Evolutionary conservation across 176 grass and related monocot species (phyloP).

Genomic region (Oryza punctata): DNA sequence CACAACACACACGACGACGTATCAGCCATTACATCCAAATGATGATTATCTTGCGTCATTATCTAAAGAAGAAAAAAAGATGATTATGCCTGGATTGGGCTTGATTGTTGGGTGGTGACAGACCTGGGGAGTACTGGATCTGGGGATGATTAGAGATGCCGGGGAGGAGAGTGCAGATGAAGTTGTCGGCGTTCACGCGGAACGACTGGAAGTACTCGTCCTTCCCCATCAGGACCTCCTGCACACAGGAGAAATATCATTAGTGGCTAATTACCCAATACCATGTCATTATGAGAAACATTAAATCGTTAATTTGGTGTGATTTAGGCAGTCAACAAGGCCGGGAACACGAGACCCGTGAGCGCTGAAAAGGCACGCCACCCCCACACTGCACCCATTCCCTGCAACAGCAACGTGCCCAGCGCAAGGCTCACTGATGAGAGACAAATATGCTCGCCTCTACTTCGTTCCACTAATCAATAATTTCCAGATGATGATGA

Average conservation of each 20-base stretch:
- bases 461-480: conserved; percentile 23
- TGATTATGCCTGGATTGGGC: not conserved
- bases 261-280: not conserved
- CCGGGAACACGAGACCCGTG: conserved; percentile 3
- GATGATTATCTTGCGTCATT: no score
- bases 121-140: conserved; percentile 87
- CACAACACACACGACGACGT: not conserved
- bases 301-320: not conserved
- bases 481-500: not conserved
- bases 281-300: not conserved
- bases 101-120: not conserved
- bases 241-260: not conserved
- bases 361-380: not conserved
- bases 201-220: conserved; percentile 86
- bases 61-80: no score
- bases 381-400: not conserved
- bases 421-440: not conserved
- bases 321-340: not conserved
- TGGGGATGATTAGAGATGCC: conserved; percentile 76
- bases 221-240: conserved; percentile 96
- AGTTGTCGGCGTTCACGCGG: conserved; percentile 79
- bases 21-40: not conserved
- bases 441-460: conserved; percentile 28
- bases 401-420: not conserved
- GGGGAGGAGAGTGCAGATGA: conserved; percentile 92